phyloP scores from a whole-genome alignment of 805 yeast species.

The Starmera quercuum region DNA sequence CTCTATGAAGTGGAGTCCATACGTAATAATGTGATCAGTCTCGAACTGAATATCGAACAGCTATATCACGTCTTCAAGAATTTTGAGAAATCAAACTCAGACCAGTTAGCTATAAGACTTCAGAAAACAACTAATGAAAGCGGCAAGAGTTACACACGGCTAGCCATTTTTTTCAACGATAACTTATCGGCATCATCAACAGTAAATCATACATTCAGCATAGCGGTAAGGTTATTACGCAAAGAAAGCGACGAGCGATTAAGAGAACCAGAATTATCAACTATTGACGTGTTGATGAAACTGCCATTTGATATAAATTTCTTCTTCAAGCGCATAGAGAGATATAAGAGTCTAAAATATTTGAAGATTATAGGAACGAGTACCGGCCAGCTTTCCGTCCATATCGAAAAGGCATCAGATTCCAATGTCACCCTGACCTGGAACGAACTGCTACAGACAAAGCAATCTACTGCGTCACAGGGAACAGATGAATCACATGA shows the following conservation, averaged over 20 bases:
- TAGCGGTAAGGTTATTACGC: constrained; percentile 62
- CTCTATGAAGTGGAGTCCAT: constrained; percentile 28
- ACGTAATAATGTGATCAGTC: constrained; percentile 45
- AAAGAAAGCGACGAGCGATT: constrained; percentile 43
- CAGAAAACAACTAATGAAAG: constrained; percentile 25
- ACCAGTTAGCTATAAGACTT: constrained; percentile 42
- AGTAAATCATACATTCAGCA: constrained; percentile 56
- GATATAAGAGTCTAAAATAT: constrained; percentile 48
- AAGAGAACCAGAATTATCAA: constrained; percentile 55
- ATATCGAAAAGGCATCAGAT: constrained; percentile 47
- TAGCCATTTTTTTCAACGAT: constrained; percentile 50
- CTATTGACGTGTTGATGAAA: constrained; percentile 47
- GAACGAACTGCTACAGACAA: constrained; percentile 42
- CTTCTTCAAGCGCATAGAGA: constrained; percentile 55
- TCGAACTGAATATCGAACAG: constrained; percentile 59
- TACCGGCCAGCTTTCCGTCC: constrained; percentile 42
- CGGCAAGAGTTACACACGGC: constrained; percentile 37
- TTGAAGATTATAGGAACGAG: constrained; percentile 43
- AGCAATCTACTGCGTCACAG: constrained; percentile 8
- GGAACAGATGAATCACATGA: constrained; percentile 29
- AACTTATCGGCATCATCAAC: constrained; percentile 31
- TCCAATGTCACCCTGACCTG: constrained; percentile 46
- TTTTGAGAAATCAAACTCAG: constrained; percentile 45
- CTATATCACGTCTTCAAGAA: constrained; percentile 49
- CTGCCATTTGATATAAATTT: constrained; percentile 39